phyloP scores from a whole-genome alignment of 139 green algal genomes.

The Ostreobium quekettii region DNA sequence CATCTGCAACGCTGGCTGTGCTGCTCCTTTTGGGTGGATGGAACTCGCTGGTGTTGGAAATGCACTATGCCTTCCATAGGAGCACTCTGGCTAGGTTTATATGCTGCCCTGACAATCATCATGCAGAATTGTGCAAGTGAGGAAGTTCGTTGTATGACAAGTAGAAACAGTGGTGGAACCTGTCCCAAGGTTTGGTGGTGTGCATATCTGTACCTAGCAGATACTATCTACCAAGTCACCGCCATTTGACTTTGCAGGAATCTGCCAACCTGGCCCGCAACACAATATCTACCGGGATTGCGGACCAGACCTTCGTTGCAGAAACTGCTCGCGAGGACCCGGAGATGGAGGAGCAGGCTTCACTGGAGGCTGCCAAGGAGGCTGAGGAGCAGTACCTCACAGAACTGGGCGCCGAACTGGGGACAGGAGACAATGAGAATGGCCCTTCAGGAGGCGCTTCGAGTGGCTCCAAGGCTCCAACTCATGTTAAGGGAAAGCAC shows the following conservation, averaged over 20 bases:
- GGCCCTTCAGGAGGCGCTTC: background rate
- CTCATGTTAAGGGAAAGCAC: conserved; percentile 16
- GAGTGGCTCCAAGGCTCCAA: background rate
- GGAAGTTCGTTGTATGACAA: background rate
- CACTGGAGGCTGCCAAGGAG: conserved; percentile 27
- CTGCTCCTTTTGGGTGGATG: background rate
- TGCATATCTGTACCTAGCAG: background rate
- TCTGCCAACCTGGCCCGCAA: conserved; percentile 46
- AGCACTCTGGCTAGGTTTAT: background rate
- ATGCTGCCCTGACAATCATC: background rate
- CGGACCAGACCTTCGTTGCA: conserved; percentile 21
- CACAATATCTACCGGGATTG: conserved; percentile 24
- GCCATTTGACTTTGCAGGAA: conserved; percentile 39
- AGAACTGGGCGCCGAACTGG: conserved; percentile 63
- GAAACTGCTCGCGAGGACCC: conserved; percentile 15
- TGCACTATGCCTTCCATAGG: background rate
- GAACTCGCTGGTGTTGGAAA: background rate
- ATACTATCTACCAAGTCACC: conserved; percentile 3
- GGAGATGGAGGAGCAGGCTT: conserved; percentile 6
- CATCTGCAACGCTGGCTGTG: background rate
- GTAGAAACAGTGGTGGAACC: background rate
- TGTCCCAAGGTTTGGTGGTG: background rate
- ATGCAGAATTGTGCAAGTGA: background rate
- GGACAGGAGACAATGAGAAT: conserved; percentile 13
- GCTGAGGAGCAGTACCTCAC: conserved; percentile 42